Evolutionary conservation across 2,329 filamentous ascomycete genomes (phyloP), one percentile per base, ranked within the genome.

Genomic region (Fusarium fujikuroi): DNA sequence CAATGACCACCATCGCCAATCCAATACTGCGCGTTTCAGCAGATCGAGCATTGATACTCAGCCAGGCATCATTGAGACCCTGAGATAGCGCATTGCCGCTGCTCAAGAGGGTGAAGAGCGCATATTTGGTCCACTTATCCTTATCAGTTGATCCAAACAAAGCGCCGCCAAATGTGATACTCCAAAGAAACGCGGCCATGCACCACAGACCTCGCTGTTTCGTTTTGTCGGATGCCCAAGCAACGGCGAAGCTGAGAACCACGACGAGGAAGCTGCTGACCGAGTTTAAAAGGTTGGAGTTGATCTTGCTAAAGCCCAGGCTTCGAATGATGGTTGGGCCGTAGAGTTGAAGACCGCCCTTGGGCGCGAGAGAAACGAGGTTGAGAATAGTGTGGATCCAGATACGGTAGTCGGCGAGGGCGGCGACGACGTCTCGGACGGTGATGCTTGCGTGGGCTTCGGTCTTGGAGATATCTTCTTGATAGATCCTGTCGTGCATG

Each of bases 21-120:
- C 76, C 77, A 7, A 79, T 60, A 9, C 74, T 76, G 3, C 73
- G 69, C 16, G 63, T 70, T 30, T 61, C 64, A 1, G 74, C 49
- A 0, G 67, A 67, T 11, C 53, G 44, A 7, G 64, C 69, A 6
- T 79, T 78, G 25, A 75, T 74, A 21, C 66, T 76, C 6, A 78
- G 25, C 76, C 77, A 79, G 0, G 77, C 74, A 9, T 74, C 73
- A n/a, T 77, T 78, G 1, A 79, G 47, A 1, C 70, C 75, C n/a
- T 79, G 76, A 0, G 65, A 53, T 0, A 74, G 28, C 0, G 74
- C 76, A 40, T 79, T 79, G 0, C 74, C 77, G 3, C 63, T 71
- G 10, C 66, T 74, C 1, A 76, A 44, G 7, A 77, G 43, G 6
- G 60, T 75, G 1, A 75, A 74, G 1, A 76, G 49, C 2, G 68